Base-by-base conservation (phyloP, 2,329 filamentous ascomycete genomes). In the Paraphoma chrysanthemicola region DNA sequence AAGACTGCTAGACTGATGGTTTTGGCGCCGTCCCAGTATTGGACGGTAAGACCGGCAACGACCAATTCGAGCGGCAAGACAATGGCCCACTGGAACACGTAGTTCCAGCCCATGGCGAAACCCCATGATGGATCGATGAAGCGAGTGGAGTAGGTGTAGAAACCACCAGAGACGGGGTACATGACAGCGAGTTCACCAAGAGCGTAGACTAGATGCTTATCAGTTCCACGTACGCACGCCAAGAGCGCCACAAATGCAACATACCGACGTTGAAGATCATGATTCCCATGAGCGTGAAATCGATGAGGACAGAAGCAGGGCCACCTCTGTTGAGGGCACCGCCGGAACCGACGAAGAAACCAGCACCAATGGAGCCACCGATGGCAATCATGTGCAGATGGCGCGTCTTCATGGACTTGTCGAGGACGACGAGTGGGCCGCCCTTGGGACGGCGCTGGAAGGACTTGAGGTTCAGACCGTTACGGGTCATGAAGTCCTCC, bases 331-430 rank as follows among this genome's bases (percentile, higher is more conserved):
- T 68, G n/a, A 87, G 75, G 45, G 85, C 85, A 63, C 76, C 70
- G 63, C 85, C 85, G 36, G 84, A 86, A 65, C 85, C 84, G 68
- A 87, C 85, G 72, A 87, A 87, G 78, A 87, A 86, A 77, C 85
- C 85, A 70, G 85, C 85, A 72, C 85, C 85, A 53, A 87, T 87
- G 31, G 84, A 85, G 56, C 85, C 85, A 68, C 84, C 84, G 42
- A 87, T 86, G 67, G 84, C 83, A 73, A 87, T 87, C 85, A 87
- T 86, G 75, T 87, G 83, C 63, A 87, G 74, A 73, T 87, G 85
- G 61, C 85, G 82, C 49, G 79, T 77, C 78, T 84, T 83, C 79
- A 87, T 84, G 64, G 72, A 74, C 66, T 70, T 74, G 69, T 76
- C 73, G 54, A 76, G 67, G 30, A 71, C 70, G 36, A 71, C 50